Percentiles rank a stretch among this genome's conserved stretches.
phyloP scores from a whole-genome alignment of 1,139 yeast species.

The Geotrichum australiense region DNA sequence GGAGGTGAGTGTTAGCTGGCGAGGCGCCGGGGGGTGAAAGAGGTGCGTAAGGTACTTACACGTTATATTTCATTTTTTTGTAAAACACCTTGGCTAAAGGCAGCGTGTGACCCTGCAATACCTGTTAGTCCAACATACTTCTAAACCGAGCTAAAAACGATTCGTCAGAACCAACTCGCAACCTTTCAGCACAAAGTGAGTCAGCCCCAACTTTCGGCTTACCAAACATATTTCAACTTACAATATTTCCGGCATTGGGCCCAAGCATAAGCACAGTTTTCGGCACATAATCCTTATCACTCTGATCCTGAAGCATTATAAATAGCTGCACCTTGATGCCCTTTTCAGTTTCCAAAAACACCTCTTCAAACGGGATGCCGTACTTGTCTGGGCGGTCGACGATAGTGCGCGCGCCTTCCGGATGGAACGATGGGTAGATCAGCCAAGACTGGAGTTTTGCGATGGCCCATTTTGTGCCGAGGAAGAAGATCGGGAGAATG shows the following conservation, averaged over 20 bases:
- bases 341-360: slow-evolving; percentile 59
- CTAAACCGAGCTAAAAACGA: not conserved
- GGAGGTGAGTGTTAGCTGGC: not conserved
- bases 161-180: not conserved
- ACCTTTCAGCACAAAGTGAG: no score
- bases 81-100: slow-evolving; percentile 75
- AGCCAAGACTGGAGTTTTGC: slow-evolving; percentile 62
- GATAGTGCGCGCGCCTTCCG: slow-evolving; percentile 58
- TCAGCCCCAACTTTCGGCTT: not conserved
- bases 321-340: slow-evolving; percentile 49
- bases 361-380: slow-evolving; percentile 61
- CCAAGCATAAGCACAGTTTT: slow-evolving; percentile 73
- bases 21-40: no score
- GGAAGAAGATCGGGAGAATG: slow-evolving; percentile 38
- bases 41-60: slow-evolving; percentile 29
- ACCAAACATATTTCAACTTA: slow-evolving; percentile 9
- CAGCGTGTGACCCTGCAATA: slow-evolving; percentile 64
- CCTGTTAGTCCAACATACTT: slow-evolving; percentile 1
- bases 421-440: slow-evolving; percentile 76
- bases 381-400: slow-evolving; percentile 76
- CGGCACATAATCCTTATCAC: slow-evolving; percentile 40
- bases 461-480: slow-evolving; percentile 38
- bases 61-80: slow-evolving; percentile 62
- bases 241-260: slow-evolving; percentile 93
- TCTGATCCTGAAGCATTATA: slow-evolving; percentile 42